Percentiles rank a stretch among this genome's conserved stretches.
These are phyloP conservation scores for Silene uniflora DNA, from an alignment of 148 eudicot genomes.

Conservation along the genomic window DNA sequence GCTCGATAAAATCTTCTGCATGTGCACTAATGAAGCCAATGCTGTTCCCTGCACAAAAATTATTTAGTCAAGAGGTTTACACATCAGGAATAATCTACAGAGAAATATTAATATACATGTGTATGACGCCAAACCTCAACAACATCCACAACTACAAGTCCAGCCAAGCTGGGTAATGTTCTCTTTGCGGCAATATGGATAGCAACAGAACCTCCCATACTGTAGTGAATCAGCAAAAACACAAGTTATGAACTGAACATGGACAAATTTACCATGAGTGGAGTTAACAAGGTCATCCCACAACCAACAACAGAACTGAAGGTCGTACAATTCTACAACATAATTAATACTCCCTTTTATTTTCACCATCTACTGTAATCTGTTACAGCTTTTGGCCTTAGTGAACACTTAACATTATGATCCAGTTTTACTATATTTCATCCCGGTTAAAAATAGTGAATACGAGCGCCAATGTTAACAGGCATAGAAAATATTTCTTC, in stretches of 20 bases:
- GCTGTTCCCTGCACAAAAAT: conserved; percentile 73
- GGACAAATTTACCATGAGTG: not conserved
- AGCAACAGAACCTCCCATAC: conserved; percentile 97
- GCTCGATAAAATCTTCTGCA: conserved; percentile 81
- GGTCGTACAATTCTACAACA: not conserved
- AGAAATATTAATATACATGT: not conserved
- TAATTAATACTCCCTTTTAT: not conserved
- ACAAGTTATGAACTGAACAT: not conserved
- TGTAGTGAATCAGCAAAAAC: conserved; percentile 28
- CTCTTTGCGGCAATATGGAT: conserved; percentile 90
- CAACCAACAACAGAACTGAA: not conserved
- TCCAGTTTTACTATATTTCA: not conserved
- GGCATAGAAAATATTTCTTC: too few species aligned
- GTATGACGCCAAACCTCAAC: conserved; percentile 65
- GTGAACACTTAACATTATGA: not conserved
- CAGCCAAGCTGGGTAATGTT: conserved; percentile 61
- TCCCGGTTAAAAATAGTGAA: not conserved
- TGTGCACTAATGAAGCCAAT: conserved; percentile 86
- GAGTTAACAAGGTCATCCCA: not conserved
- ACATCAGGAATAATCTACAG: not conserved
- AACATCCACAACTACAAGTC: conserved; percentile 92
- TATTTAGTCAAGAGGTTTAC: not conserved
- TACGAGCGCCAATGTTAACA: not conserved
- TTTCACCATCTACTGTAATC: not conserved
- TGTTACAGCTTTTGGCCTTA: not conserved